Evolutionary conservation across 345 rosid species (phyloP), one percentile per base, ranked within the genome.

Genomic region (Gossypium mustelinum): DNA sequence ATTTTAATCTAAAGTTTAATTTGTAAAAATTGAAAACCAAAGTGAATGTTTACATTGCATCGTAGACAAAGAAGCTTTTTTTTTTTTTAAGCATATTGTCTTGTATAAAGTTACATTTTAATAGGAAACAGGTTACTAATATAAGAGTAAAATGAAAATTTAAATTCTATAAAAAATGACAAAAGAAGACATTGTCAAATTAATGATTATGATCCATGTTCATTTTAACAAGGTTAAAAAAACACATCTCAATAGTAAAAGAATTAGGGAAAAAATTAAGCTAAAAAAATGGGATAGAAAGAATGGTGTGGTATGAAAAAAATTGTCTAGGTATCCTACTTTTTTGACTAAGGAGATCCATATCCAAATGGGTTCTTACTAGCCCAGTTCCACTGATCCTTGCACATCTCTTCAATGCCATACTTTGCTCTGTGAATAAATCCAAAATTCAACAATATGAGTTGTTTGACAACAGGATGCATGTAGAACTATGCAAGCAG

Each of bases 371-470:
- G 98, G 80, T 95, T 91, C 79, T 95, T 89, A 85, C 94, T 87
- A 0, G 98, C 96, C 97, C 99, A 95, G 79, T 91, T 90, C 98
- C 98, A 92, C 47, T 87, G 91, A 80, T 93, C 99, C 73, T 90
- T 83, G 77, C 99, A 95, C 96, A 95, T 92, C 77, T 95, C 97
- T 27, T 87, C 96, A 6, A 93, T 82, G 16, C 94, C 97, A 39
- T 78, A 90, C 59, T 89, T 91, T 10, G 98, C 90, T 86, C 99
- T 95, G 91, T 77, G 78, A 71, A 4, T 9, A 45, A 16, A 64
- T 56, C 25, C 25, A 9, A 18, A 11, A 47, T 55, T 75, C 1
- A n/a, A 47, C n/a, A 59, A 25, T 22, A 58, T 24, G 16, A 58
- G 63, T 11, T 12, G 22, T 57, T 57, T 57, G 61, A 57, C 61